Conservation (phyloP, 177 flowering plant genomes). For the Telopea speciosissima region DNA sequence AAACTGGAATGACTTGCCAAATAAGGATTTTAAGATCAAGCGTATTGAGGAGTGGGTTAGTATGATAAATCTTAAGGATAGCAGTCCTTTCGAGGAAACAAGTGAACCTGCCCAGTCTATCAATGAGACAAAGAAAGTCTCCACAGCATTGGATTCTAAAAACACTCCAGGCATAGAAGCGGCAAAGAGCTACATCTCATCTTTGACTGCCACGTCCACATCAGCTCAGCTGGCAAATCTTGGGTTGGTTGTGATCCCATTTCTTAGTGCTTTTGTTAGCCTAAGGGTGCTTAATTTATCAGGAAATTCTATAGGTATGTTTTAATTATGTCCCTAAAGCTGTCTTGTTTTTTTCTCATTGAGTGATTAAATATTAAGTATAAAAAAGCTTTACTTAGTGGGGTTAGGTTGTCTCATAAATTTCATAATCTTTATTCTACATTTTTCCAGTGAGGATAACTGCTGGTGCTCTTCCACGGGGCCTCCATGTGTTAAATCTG, state of each 20-base stretch:
- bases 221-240: conserved; percentile 81
- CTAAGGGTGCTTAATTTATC: conserved; percentile 79
- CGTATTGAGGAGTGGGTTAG: conserved; percentile 84
- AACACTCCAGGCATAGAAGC: conserved; percentile 60
- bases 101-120: conserved; percentile 26
- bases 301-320: conserved; percentile 83
- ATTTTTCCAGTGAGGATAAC: conserved; percentile 62
- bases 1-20: conserved; percentile 34
- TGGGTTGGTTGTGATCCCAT: conserved; percentile 79
- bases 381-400: neutral
- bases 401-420: too few relatives aligned
- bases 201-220: conserved; percentile 57
- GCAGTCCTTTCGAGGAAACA: conserved; percentile 41
- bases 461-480: conserved; percentile 93
- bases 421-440: conserved; percentile 9
- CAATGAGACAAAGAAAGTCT: conserved; percentile 25
- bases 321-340: neutral
- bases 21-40: conserved; percentile 55
- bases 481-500: conserved; percentile 78
- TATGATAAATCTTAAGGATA: conserved; percentile 49
- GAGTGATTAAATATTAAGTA: neutral
- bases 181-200: conserved; percentile 69
- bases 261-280: conserved; percentile 71
- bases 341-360: neutral
- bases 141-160: conserved; percentile 30